These are phyloP conservation scores for Monilinia vaccinii-corymbosi DNA, from an alignment of 2,329 filamentous ascomycete species.

Conservation along the genomic window DNA sequence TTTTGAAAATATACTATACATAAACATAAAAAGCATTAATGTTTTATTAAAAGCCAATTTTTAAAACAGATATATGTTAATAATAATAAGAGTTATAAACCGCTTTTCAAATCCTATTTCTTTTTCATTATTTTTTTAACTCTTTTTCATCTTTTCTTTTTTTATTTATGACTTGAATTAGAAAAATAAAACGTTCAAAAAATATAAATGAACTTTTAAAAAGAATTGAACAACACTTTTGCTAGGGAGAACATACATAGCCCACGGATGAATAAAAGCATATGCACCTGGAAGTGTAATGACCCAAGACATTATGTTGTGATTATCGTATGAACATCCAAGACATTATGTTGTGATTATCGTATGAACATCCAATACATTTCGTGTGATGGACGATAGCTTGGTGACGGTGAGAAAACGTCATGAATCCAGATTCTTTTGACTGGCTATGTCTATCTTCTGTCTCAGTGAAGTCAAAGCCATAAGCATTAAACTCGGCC, in stretches of 20 bases:
- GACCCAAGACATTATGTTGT: neutral
- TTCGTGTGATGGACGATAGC: neutral
- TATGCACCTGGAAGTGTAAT: neutral
- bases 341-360: neutral
- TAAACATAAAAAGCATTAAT: too few relatives aligned
- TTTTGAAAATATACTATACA: too few relatives aligned
- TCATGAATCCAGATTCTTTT: neutral
- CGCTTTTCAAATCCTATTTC: too few relatives aligned
- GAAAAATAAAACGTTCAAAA: too few relatives aligned
- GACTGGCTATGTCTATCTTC: neutral
- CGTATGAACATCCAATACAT: conserved; percentile 1
- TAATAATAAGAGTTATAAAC: too few relatives aligned
- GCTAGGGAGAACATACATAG: neutral
- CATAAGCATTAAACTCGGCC: conserved; percentile 2
- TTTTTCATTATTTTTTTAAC: too few relatives aligned
- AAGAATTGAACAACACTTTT: too few relatives aligned
- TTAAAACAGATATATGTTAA: too few relatives aligned
- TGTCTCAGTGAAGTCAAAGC: neutral
- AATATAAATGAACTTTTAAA: too few relatives aligned
- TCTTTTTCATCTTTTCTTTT: too few relatives aligned
- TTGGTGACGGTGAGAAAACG: conserved; percentile 3
- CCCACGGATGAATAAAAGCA: neutral
- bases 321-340: conserved; percentile 1
- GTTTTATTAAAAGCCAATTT: too few relatives aligned
- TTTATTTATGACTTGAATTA: too few relatives aligned